Conservation (phyloP, 148 eudicot species). For the Cornus kousa region DNA sequence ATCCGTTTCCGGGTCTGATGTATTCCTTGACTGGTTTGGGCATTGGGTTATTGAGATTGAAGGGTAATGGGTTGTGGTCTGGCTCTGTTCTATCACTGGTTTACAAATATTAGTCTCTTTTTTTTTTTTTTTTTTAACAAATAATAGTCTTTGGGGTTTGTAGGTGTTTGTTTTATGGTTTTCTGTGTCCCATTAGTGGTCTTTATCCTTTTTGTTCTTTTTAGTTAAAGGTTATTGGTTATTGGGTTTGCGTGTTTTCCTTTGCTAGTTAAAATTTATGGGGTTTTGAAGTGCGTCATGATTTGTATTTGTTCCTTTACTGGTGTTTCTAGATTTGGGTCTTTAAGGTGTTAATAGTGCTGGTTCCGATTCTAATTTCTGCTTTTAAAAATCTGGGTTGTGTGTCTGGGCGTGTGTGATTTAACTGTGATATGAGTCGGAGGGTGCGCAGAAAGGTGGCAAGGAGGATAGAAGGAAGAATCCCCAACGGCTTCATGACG, state of each 20-base stretch:
- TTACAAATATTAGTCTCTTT: no score
- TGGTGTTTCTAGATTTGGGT: background rate
- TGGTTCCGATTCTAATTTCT: background rate
- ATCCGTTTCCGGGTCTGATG: conserved; percentile 9
- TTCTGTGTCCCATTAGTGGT: background rate
- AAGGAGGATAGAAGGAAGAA: no score
- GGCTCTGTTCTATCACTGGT: conserved; percentile 10
- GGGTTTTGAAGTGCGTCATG: background rate
- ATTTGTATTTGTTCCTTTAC: background rate
- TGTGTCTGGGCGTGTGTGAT: conserved; percentile 9
- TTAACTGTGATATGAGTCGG: conserved; percentile 35
- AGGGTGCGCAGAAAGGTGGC: conserved; percentile 52
- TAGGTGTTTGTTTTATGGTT: background rate
- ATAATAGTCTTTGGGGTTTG: background rate
- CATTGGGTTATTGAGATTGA: background rate
- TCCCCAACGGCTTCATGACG: no score
- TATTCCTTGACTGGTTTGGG: background rate
- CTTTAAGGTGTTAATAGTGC: background rate
- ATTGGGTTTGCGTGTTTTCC: background rate
- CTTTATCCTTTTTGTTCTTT: background rate
- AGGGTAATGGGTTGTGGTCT: conserved; percentile 10
- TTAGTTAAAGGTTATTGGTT: background rate
- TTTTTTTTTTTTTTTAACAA: no score
- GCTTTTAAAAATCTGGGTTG: background rate
- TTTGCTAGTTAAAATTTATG: background rate